These are phyloP conservation scores for Linnemannia exigua DNA, from an alignment of 192 early-diverging fungal genomes.

Conservation along the genomic window DNA sequence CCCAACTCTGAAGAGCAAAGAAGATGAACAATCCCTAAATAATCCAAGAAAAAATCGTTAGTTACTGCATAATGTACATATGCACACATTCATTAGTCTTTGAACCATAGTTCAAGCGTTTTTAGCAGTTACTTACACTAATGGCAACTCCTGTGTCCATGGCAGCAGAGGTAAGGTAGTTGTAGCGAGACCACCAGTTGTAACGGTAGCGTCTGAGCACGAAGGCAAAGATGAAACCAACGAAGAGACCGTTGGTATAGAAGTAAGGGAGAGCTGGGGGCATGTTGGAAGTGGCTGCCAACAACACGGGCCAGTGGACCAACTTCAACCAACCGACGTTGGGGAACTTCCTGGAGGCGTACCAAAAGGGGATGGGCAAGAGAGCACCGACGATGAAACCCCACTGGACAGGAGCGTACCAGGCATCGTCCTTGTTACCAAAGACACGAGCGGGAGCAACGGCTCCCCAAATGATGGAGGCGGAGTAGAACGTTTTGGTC, in stretches of 20 bases:
- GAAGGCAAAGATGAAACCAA: constrained; percentile 67
- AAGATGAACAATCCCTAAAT: constrained; percentile 54
- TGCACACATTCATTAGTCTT: too few relatives aligned
- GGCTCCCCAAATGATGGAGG: constrained; percentile 80
- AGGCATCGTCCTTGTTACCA: constrained; percentile 34
- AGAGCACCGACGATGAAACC: constrained; percentile 64
- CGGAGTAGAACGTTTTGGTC: constrained; percentile 69
- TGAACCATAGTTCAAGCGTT: too few relatives aligned
- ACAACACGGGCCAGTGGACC: constrained; percentile 68
- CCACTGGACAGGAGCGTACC: constrained; percentile 47
- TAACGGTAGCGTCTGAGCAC: constrained; percentile 60
- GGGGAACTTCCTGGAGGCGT: constrained; percentile 64
- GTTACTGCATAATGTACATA: too few relatives aligned
- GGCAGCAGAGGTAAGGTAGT: constrained; percentile 73
- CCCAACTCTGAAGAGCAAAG: constrained; percentile 32
- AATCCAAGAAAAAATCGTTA: too few relatives aligned
- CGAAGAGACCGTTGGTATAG: constrained; percentile 58
- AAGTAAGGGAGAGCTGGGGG: constrained; percentile 62
- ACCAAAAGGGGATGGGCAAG: constrained; percentile 65
- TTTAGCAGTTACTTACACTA: not conserved
- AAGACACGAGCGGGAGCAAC: constrained; percentile 78
- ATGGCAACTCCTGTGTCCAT: constrained; percentile 71
- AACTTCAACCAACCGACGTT: constrained; percentile 47
- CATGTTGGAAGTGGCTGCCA: constrained; percentile 62
- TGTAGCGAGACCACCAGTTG: constrained; percentile 72